Conservation (phyloP, 257 asterid genomes). For the Mentha longifolia region DNA sequence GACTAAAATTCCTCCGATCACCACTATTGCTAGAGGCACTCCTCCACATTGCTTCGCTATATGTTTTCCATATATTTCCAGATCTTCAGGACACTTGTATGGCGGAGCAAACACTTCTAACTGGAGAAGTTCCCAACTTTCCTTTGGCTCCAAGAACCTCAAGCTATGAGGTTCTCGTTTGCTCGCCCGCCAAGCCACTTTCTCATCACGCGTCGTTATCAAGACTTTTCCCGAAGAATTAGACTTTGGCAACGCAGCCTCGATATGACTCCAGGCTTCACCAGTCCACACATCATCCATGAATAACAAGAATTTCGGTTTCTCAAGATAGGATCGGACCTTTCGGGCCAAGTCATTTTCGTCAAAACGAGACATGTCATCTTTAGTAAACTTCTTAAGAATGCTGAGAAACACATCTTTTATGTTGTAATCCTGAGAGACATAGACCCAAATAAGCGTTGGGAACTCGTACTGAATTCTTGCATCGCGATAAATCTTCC, state of each 20-base stretch:
- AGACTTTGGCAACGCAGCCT: slow-evolving; percentile 38
- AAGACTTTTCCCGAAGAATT: slow-evolving; percentile 41
- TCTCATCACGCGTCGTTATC: slow-evolving; percentile 42
- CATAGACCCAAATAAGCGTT: slow-evolving; percentile 35
- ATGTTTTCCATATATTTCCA: slow-evolving; percentile 30
- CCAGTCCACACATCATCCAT: slow-evolving; percentile 57
- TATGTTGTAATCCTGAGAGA: slow-evolving; percentile 39
- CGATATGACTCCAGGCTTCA: slow-evolving; percentile 40
- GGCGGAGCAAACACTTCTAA: slow-evolving; percentile 44
- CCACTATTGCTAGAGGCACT: slow-evolving; percentile 56
- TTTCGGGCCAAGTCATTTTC: slow-evolving; percentile 32
- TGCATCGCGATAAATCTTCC: slow-evolving; percentile 9
- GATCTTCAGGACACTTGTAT: slow-evolving; percentile 29
- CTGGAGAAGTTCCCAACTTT: slow-evolving; percentile 55
- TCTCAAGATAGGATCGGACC: slow-evolving; percentile 20
- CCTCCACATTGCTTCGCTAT: slow-evolving; percentile 50
- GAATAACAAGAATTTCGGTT: slow-evolving; percentile 42
- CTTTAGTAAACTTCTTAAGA: slow-evolving; percentile 21
- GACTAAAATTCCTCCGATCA: slow-evolving; percentile 41
- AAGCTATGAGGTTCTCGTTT: slow-evolving; percentile 35
- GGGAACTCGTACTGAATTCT: slow-evolving; percentile 17
- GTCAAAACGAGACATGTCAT: slow-evolving; percentile 16
- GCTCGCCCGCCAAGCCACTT: slow-evolving; percentile 42
- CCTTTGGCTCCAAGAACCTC: slow-evolving; percentile 35
- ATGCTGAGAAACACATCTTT: slow-evolving; percentile 33